Evolutionary conservation across 1,284 basidiomycete species (phyloP).

Genomic region (Calocybe gambosa): DNA sequence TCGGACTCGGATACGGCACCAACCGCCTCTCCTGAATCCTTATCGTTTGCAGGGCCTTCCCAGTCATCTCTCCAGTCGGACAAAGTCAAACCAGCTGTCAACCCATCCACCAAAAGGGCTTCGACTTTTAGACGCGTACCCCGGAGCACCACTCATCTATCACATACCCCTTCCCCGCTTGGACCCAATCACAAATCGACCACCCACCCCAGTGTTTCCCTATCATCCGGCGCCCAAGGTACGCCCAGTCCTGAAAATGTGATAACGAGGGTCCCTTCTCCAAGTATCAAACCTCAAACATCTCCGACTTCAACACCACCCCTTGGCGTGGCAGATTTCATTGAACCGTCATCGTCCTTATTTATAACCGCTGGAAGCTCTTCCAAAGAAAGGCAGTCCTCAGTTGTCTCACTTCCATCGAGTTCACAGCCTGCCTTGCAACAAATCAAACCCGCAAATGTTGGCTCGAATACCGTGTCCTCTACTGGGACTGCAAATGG

Average conservation of each 20-base stretch:
- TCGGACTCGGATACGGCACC: background rate
- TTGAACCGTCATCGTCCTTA: background rate
- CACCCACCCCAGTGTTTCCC: constrained; percentile 22
- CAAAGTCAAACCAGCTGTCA: constrained; percentile 12
- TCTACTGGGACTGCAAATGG: background rate
- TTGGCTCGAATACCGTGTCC: constrained; percentile 11
- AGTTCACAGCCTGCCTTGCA: constrained; percentile 17
- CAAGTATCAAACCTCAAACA: background rate
- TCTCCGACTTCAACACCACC: background rate
- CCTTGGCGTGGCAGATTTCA: background rate
- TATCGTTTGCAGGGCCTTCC: constrained; percentile 5
- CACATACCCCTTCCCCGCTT: constrained; percentile 36
- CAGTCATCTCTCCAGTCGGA: background rate
- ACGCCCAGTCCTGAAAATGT: background rate
- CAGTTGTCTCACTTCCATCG: background rate
- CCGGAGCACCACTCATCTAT: constrained; percentile 31
- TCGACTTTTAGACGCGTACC: constrained; percentile 60
- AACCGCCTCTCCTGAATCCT: background rate
- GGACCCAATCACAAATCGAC: constrained; percentile 21
- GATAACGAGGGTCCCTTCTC: background rate
- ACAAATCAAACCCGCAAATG: constrained; percentile 16
- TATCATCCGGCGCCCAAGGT: background rate
- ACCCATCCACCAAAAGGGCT: constrained; percentile 31
- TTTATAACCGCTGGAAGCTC: background rate
- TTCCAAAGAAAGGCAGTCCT: background rate